Conservation (phyloP, 2,329 filamentous ascomycete genomes). For the Fusarium anguioides region DNA sequence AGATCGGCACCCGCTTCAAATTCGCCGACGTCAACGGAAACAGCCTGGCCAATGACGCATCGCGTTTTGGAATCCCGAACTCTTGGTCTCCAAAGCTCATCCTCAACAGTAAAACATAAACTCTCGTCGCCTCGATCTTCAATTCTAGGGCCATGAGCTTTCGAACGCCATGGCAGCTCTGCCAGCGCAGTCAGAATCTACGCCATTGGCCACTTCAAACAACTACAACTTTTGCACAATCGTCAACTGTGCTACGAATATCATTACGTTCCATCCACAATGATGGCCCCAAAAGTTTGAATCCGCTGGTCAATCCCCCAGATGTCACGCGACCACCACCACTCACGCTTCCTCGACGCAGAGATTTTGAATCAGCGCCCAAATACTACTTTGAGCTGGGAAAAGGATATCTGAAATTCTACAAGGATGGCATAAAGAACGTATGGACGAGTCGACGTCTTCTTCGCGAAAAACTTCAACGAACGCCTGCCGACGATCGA, state of each 20-base stretch:
- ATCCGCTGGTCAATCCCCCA: constrained; percentile 74
- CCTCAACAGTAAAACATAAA: constrained; percentile 10
- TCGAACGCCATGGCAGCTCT: constrained; percentile 49
- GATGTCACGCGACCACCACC: constrained; percentile 76
- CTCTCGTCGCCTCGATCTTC: constrained; percentile 18
- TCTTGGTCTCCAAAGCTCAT: constrained; percentile 30
- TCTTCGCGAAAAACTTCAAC: constrained; percentile 56
- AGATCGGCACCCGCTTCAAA: constrained; percentile 16
- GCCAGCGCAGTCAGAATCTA: constrained; percentile 34
- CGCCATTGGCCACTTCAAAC: constrained; percentile 32
- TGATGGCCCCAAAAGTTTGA: constrained; percentile 47
- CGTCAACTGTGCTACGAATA: constrained; percentile 15
- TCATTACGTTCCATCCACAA: constrained; percentile 42
- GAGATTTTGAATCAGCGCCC: constrained; percentile 48
- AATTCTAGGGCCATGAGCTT: constrained; percentile 46
- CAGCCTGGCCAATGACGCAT: constrained; percentile 42
- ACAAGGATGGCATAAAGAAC: constrained; percentile 84
- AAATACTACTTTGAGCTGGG: constrained; percentile 71
- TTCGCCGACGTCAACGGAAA: constrained; percentile 16
- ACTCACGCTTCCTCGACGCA: constrained; percentile 70
- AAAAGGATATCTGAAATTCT: constrained; percentile 84
- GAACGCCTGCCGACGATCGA: constrained; percentile 65
- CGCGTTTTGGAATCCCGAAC: constrained; percentile 27
- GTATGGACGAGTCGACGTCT: constrained; percentile 74
- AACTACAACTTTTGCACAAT: background rate